phyloP scores from a whole-genome alignment of 441 rosid species.

The Raphanus hybrid region DNA sequence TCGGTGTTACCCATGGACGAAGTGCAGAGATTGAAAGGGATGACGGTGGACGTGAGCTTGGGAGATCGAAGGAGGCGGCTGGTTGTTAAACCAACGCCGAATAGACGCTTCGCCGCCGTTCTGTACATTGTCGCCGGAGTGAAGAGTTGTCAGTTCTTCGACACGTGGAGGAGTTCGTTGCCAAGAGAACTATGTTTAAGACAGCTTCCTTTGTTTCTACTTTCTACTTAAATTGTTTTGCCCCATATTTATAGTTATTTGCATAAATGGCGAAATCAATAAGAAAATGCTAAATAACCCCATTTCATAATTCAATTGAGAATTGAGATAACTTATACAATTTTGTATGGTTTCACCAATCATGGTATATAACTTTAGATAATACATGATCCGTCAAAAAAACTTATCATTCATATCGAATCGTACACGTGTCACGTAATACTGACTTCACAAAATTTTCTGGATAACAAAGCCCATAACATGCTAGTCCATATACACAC shows the following conservation, averaged over 20 bases:
- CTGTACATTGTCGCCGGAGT: conserved; percentile 56
- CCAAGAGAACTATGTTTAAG: conserved; percentile 9
- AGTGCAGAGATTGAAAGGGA: conserved; percentile 50
- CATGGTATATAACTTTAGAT: background rate
- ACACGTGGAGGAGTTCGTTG: conserved; percentile 37
- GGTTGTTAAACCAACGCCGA: conserved; percentile 30
- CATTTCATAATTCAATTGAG: background rate
- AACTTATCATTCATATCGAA: conserved; percentile 13
- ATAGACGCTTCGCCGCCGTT: conserved; percentile 61
- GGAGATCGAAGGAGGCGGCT: conserved; percentile 36
- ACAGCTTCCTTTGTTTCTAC: conserved; percentile 13
- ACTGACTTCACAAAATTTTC: conserved; percentile 31
- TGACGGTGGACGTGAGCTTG: background rate
- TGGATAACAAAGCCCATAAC: conserved; percentile 40
- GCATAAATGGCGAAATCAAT: no score
- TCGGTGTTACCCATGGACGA: conserved; percentile 34
- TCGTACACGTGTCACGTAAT: conserved; percentile 36
- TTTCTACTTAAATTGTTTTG: background rate
- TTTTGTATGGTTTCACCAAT: background rate
- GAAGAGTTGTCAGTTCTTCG: background rate
- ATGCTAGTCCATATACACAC: background rate
- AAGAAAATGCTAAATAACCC: background rate
- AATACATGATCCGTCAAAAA: background rate
- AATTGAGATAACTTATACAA: background rate
- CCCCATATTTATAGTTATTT: conserved; percentile 1